Base-by-base conservation (phyloP, 129 eudicot genomes). In the Pseudognaphalium luteoalbum region DNA sequence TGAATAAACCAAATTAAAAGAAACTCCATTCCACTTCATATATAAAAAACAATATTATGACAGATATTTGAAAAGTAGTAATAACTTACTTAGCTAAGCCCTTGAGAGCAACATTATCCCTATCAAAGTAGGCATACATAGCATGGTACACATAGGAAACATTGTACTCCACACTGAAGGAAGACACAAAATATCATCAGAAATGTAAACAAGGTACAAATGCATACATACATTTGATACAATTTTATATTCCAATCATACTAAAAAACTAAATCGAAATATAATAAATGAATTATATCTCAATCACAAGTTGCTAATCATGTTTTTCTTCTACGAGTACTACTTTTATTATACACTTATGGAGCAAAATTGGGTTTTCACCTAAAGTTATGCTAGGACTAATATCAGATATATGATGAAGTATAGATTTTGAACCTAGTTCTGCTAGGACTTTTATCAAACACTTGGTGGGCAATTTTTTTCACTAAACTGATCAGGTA, bases 131-230 rank as follows among this genome's bases (percentile, higher is more conserved):
- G 62, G 98, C 98, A 81, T 71, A 89, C 96, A 92, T 81, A 28
- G 96, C 93, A 83, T 92, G 98, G 70, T 92, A 92, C 57, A 92
- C 98, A 62, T 92, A 89, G 0, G 98, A 92, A 75, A 92, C 98
- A 81, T 86, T 92, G 87, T 92, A 92, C 81, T 92, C 98, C 66
- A 92, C 93, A 80, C 96, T 92, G 89, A 67, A 56, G 17, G 3
- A 56, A 29, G 16, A 35, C 22, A 79, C 37, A 63, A 80, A 16
- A 52, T 74, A 69, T 50, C 61, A 72, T 22, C 30, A 72, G 28
- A 56, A 10, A 11, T 44, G 52, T 11, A 44, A 1, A 44, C 4
- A 10, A 44, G 15, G 52, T 44, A 44, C 22, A 52, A 32, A 32
- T 65, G 41, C 30, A 32, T 65, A 58, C 30, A 67, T 47, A 56